Base-by-base conservation (phyloP, 192 early-diverging fungal genomes). In the Radiomyces spectabilis region DNA sequence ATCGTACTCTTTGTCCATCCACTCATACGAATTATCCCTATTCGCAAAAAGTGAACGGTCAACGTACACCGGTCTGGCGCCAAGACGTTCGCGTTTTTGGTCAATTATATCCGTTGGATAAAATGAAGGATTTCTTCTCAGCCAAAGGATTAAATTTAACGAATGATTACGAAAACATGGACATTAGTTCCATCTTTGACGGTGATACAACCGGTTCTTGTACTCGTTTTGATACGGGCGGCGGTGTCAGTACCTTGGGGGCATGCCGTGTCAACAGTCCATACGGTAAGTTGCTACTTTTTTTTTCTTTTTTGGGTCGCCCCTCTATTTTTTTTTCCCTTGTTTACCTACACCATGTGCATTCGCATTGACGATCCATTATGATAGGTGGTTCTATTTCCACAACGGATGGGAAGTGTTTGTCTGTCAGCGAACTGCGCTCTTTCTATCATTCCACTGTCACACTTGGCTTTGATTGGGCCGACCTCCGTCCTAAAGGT, bases 1-100 rank as follows among this genome's bases (percentile, higher is more conserved):
- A 56, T 5, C 35, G 37, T 13, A 41, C 52, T 21, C 19, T 78
- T 22, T 78, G 76, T 31, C 66, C 61, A 24, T 32, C 31, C 18
- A 24, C 44, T 15, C 18, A 29, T 29, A 25, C 33, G 27, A 51
- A 18, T n/a, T 51, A 45, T 26, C 45, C 61, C 4, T 70, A 60
- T 32, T 49, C 61, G 2, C 32, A 21, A 10, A 13, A 9, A 3
- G 5, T 39, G 5, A 60, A 65, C 44, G 53, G 61, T 40, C 24
- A 38, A 7, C n/a, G 41, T 1, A 31, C 27, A n/a, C 13, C 21
- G 12, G 34, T 54, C 2, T 45, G 53, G n/a, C 46, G 56, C 1
- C 12, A 25, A 43, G 57, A 59, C 35, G 46, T 61, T 3, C 57
- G 50, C 22, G 62, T 70, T 15, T 63, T 54, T 46, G 68, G 68